Conservation (phyloP, 2,329 filamentous ascomycete genomes). For the Uncinocarpus reesii region DNA sequence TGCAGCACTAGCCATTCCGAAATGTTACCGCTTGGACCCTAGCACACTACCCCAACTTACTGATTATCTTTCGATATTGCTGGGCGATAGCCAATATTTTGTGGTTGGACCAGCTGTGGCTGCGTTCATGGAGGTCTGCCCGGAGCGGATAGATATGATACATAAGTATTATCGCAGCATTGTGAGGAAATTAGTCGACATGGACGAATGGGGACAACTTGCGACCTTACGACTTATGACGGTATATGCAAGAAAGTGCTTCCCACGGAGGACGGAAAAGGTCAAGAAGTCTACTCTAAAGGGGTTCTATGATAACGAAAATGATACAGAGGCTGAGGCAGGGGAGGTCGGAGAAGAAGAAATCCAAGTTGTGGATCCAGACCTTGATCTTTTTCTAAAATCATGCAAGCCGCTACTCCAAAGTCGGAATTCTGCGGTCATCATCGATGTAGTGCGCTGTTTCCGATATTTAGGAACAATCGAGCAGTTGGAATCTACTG, state of each 20-base stretch:
- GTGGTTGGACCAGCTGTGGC: constrained; percentile 89
- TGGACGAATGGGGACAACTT: constrained; percentile 97
- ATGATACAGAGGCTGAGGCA: constrained; percentile 35
- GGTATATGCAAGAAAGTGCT: constrained; percentile 75
- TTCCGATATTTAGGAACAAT: constrained; percentile 76
- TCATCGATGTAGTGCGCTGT: constrained; percentile 73
- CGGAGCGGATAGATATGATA: constrained; percentile 74
- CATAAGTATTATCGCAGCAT: constrained; percentile 80
- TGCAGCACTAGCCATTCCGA: constrained; percentile 85
- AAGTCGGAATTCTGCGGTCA: constrained; percentile 85
- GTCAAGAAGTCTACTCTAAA: constrained; percentile 49
- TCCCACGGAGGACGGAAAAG: constrained; percentile 58
- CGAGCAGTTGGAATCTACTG: constrained; percentile 61
- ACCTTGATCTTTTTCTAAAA: constrained; percentile 70
- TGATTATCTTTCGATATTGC: constrained; percentile 65
- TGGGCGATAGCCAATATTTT: constrained; percentile 90
- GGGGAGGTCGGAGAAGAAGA: constrained; percentile 43
- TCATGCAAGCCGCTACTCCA: constrained; percentile 75
- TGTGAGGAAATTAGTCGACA: constrained; percentile 85
- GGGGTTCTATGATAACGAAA: constrained; percentile 65
- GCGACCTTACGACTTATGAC: constrained; percentile 73
- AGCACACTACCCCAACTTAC: constrained; percentile 72
- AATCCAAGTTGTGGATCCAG: constrained; percentile 59
- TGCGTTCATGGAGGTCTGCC: constrained; percentile 81
- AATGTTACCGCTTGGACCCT: constrained; percentile 86